phyloP scores from a whole-genome alignment of 768 basidiomycete species.

The Lactarius quietus region DNA sequence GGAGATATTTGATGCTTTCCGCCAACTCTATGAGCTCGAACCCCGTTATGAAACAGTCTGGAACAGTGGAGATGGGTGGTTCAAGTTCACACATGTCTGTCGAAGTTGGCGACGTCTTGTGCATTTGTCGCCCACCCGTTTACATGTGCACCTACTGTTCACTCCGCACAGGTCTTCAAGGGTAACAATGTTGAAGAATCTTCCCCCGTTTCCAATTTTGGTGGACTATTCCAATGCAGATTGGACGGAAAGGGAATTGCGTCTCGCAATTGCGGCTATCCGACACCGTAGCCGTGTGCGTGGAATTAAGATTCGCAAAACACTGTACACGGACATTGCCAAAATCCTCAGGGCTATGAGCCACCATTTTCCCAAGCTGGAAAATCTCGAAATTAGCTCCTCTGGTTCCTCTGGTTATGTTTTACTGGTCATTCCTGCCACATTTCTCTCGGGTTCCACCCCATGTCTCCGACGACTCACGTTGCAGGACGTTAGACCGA shows the following conservation, averaged over 20 bases:
- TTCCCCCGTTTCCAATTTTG: background rate
- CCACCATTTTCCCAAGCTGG: background rate
- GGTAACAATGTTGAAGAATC: background rate
- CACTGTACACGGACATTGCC: too few species aligned
- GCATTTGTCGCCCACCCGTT: background rate
- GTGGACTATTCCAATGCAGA: background rate
- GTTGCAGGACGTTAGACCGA: background rate
- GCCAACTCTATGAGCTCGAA: background rate
- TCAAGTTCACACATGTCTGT: background rate
- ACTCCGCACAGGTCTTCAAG: background rate
- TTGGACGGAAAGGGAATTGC: background rate
- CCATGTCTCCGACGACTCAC: background rate
- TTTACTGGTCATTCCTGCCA: background rate
- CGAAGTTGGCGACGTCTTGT: background rate
- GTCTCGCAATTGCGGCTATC: background rate
- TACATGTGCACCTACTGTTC: background rate
- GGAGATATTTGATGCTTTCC: too few species aligned
- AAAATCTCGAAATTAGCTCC: background rate
- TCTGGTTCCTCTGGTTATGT: background rate
- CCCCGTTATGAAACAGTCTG: background rate
- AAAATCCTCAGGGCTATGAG: background rate
- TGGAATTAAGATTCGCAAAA: background rate
- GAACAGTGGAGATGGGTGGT: background rate
- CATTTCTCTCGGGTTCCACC: background rate
- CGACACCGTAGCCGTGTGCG: background rate